These are phyloP conservation scores for Batkoa obscura DNA, from an alignment of 371 early-diverging fungal genomes.

Conservation along the genomic window DNA sequence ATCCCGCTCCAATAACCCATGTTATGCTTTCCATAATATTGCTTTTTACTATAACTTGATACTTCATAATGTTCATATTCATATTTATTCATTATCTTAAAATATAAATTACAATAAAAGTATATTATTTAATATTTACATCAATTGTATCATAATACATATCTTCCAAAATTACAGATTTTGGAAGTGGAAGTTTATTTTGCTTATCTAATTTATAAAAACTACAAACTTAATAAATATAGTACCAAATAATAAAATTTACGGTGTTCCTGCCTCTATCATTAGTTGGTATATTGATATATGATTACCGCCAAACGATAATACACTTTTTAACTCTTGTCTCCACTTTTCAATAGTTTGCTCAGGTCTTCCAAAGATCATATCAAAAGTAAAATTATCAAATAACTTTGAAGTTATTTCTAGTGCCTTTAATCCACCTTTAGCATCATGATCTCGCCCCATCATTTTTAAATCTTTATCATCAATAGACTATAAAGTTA, in stretches of 20 bases:
- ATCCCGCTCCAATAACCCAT: slow-evolving; percentile 52
- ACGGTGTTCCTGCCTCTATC: slow-evolving; percentile 55
- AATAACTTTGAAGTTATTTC: slow-evolving; percentile 27
- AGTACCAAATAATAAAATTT: slow-evolving; percentile 6
- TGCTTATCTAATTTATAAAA: slow-evolving; percentile 23
- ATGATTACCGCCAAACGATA: slow-evolving; percentile 29
- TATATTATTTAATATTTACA: no score
- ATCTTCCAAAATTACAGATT: slow-evolving; percentile 27
- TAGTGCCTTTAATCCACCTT: slow-evolving; percentile 24
- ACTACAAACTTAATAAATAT: slow-evolving; percentile 7
- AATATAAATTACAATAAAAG: no score
- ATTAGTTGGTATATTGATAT: slow-evolving; percentile 61
- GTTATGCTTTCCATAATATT: slow-evolving; percentile 38
- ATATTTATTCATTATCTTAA: slow-evolving; percentile 10
- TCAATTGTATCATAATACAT: slow-evolving; percentile 40
- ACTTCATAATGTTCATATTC: slow-evolving; percentile 61
- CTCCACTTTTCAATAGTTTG: slow-evolving; percentile 36
- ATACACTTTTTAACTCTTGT: slow-evolving; percentile 24
- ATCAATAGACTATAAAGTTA: slow-evolving; percentile 18
- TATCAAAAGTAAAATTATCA: slow-evolving; percentile 38
- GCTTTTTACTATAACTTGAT: slow-evolving; percentile 31
- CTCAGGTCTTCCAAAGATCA: slow-evolving; percentile 54
- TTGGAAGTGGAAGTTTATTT: slow-evolving; percentile 18
- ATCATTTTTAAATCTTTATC: slow-evolving; percentile 23
- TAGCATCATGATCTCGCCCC: slow-evolving; percentile 42